Percentiles rank a stretch among this genome's conserved stretches.
Evolutionary conservation across 768 basidiomycete genomes (phyloP).

Genomic region (Pleurotus salmoneostramineus): DNA sequence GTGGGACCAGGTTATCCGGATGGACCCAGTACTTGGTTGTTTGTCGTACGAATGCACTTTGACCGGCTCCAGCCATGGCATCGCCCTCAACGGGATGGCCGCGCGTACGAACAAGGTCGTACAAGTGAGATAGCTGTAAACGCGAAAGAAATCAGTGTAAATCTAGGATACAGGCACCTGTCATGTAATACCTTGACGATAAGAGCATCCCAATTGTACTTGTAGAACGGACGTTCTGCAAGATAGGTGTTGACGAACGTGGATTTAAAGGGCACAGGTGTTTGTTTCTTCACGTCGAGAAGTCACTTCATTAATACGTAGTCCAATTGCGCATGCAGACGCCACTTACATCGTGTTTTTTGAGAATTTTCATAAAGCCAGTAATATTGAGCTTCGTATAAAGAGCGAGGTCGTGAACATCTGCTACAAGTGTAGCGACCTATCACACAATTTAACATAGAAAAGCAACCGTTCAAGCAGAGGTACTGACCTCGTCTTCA

Average conservation of each 20-base stretch:
- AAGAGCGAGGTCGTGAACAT: slow-evolving; percentile 86
- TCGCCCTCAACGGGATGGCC: slow-evolving; percentile 95
- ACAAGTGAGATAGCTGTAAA: slow-evolving; percentile 71
- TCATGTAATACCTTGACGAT: slow-evolving; percentile 63
- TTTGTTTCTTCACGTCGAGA: slow-evolving; percentile 77
- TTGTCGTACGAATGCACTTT: slow-evolving; percentile 97
- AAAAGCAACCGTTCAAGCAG: not conserved
- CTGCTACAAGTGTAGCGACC: slow-evolving; percentile 87
- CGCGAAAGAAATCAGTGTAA: not conserved
- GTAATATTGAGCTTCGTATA: slow-evolving; percentile 97
- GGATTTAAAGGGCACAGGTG: slow-evolving; percentile 73
- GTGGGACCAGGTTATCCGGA: slow-evolving; percentile 88
- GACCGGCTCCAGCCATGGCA: slow-evolving; percentile 88
- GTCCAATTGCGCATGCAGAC: not conserved
- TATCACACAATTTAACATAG: not conserved
- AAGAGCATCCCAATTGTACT: slow-evolving; percentile 92
- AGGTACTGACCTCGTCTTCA: slow-evolving; percentile 70
- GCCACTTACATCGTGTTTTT: slow-evolving; percentile 89
- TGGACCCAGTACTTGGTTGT: slow-evolving; percentile 99
- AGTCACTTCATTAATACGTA: not conserved
- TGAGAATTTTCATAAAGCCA: slow-evolving; percentile 97
- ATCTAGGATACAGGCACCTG: not conserved
- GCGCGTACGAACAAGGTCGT: slow-evolving; percentile 91
- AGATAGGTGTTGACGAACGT: slow-evolving; percentile 90
- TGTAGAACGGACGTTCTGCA: slow-evolving; percentile 94